Conservation (phyloP, 2,329 filamentous ascomycete genomes). For the Erysiphe pulchra region DNA sequence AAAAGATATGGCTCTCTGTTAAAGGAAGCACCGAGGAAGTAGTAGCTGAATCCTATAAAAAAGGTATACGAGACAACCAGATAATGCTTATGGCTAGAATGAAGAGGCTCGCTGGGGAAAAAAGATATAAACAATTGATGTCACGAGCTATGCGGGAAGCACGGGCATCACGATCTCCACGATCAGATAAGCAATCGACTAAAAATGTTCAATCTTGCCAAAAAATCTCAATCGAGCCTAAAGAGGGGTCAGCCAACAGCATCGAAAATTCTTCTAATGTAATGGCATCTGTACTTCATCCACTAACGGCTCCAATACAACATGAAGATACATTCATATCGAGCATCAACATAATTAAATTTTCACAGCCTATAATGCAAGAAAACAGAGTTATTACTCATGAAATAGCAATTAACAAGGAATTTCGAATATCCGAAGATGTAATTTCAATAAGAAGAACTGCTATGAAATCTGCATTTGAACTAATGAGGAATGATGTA, state of each 20-base stretch:
- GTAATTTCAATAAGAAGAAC: slow-evolving; percentile 33
- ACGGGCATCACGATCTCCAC: slow-evolving; percentile 23
- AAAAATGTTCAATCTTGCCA: slow-evolving; percentile 48
- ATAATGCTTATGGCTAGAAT: slow-evolving; percentile 55
- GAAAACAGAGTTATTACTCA: slow-evolving; percentile 53
- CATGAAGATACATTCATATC: slow-evolving; percentile 13
- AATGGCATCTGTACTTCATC: slow-evolving; percentile 19
- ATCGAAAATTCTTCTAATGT: slow-evolving; percentile 17
- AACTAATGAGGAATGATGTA: slow-evolving; percentile 33
- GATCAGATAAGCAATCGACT: slow-evolving; percentile 35
- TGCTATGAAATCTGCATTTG: slow-evolving; percentile 28
- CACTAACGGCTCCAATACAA: slow-evolving; percentile 27
- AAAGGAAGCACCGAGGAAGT: slow-evolving; percentile 51
- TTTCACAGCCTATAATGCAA: slow-evolving; percentile 27
- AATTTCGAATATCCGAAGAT: slow-evolving; percentile 45
- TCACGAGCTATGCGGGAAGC: slow-evolving; percentile 50
- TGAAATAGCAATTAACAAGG: slow-evolving; percentile 54
- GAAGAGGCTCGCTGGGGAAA: slow-evolving; percentile 47
- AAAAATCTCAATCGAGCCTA: slow-evolving; percentile 15
- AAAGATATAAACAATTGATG: slow-evolving; percentile 46
- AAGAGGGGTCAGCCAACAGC: slow-evolving; percentile 16
- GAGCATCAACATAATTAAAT: slow-evolving; percentile 10
- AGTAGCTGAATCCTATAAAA: slow-evolving; percentile 49
- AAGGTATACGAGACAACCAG: slow-evolving; percentile 62
- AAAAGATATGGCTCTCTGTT: slow-evolving; percentile 62